phyloP scores from a whole-genome alignment of 2,329 filamentous ascomycete species.

The Stylonectria norvegica region DNA sequence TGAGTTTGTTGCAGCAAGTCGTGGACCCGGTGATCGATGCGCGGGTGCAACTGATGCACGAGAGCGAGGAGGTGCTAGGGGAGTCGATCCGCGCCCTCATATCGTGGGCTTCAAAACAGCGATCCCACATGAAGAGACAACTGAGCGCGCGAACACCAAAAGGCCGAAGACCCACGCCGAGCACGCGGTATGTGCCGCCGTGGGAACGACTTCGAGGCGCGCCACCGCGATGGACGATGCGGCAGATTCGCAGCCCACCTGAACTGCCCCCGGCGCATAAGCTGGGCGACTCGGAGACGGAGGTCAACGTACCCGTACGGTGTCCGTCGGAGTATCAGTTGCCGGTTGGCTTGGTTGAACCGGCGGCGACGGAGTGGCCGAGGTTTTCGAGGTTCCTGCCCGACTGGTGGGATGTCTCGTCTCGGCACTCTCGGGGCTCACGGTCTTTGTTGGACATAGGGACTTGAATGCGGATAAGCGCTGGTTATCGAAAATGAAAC shows the following conservation, averaged over 20 bases:
- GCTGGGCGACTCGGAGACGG: slow-evolving; percentile 6
- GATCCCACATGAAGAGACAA: slow-evolving; percentile 3
- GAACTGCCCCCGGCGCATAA: not conserved
- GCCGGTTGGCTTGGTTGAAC: slow-evolving; percentile 12
- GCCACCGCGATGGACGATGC: slow-evolving; percentile 16
- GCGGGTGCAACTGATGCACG: slow-evolving; percentile 10
- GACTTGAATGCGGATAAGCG: too few species aligned
- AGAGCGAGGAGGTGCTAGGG: slow-evolving; percentile 15
- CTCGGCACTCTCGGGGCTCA: too few species aligned
- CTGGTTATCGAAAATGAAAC: too few species aligned
- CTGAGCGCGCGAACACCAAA: slow-evolving; percentile 1
- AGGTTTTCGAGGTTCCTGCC: too few species aligned
- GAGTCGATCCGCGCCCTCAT: slow-evolving; percentile 9
- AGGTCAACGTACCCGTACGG: slow-evolving; percentile 8
- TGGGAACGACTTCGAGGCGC: too few species aligned
- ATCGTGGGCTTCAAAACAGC: slow-evolving; percentile 2
- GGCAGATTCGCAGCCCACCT: slow-evolving; percentile 4
- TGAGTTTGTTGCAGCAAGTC: slow-evolving; percentile 7
- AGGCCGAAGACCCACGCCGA: slow-evolving; percentile 2
- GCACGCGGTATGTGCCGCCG: slow-evolving; percentile 10
- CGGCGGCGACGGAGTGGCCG: slow-evolving; percentile 12
- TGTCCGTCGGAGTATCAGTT: slow-evolving; percentile 16
- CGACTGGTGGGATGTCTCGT: too few species aligned
- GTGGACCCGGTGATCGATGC: slow-evolving; percentile 13
- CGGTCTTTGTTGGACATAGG: too few species aligned